Evolutionary conservation across 495 filamentous ascomycete species (phyloP).

Genomic region (Talaromyces trachyspermus): DNA sequence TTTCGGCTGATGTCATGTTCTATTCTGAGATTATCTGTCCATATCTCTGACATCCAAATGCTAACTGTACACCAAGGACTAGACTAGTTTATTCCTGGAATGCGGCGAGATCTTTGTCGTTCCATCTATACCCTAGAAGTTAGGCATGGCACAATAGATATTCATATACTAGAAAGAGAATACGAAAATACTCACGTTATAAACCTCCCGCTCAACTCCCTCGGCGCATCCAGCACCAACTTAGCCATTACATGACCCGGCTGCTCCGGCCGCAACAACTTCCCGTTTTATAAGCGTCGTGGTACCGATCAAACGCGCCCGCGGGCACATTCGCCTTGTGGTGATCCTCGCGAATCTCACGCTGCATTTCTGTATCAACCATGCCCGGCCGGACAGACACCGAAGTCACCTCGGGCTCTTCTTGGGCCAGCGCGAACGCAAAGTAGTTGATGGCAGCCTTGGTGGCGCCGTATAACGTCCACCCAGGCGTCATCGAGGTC

Average conservation of each 20-base stretch:
- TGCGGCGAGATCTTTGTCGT: conserved; percentile 52
- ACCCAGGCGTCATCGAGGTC: conserved; percentile 56
- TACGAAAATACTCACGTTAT: conserved; percentile 56
- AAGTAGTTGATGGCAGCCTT: conserved; percentile 90
- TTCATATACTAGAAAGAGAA: conserved; percentile 5
- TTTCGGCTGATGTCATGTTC: conserved; percentile 67
- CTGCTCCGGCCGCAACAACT: conserved; percentile 72
- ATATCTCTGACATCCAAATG: conserved; percentile 22
- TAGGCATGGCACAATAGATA: conserved; percentile 7
- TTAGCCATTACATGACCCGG: conserved; percentile 80
- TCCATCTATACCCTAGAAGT: conserved; percentile 58
- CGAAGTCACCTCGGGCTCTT: conserved; percentile 70
- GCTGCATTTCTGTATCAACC: conserved; percentile 92
- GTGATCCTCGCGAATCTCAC: conserved; percentile 67
- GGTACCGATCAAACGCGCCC: conserved; percentile 62
- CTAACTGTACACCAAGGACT: conserved; percentile 11
- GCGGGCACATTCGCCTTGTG: conserved; percentile 49
- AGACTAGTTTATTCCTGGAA: conserved; percentile 46
- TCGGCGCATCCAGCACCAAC: conserved; percentile 55
- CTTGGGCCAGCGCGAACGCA: conserved; percentile 59
- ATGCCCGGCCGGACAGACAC: conserved; percentile 74
- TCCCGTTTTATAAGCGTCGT: conserved; percentile 56
- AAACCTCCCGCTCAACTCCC: conserved; percentile 66
- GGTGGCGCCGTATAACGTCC: conserved; percentile 74
- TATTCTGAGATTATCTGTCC: conserved; percentile 22